Conservation (phyloP, 1,139 yeast genomes). For the Meyerozyma elateridarum region DNA sequence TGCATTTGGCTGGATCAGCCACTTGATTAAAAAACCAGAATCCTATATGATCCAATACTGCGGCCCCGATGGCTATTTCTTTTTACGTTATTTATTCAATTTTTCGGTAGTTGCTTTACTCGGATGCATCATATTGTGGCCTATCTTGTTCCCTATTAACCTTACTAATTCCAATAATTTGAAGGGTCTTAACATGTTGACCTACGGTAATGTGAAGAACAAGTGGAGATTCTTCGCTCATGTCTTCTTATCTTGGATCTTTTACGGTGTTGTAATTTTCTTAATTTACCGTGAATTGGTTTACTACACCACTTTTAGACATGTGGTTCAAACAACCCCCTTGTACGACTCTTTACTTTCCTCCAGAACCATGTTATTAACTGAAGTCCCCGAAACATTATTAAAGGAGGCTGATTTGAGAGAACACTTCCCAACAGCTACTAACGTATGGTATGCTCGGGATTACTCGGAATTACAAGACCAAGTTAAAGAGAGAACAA, state of each 20-base stretch:
- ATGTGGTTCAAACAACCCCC: conserved; percentile 66
- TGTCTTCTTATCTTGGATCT: conserved; percentile 65
- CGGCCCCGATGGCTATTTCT: conserved; percentile 87
- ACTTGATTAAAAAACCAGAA: conserved; percentile 52
- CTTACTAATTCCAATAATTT: conserved; percentile 67
- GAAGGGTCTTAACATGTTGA: conserved; percentile 52
- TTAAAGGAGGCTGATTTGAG: conserved; percentile 50
- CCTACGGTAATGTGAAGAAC: conserved; percentile 55
- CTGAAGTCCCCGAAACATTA: conserved; percentile 51
- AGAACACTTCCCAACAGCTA: conserved; percentile 55
- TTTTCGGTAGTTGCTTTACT: conserved; percentile 53
- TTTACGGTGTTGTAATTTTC: conserved; percentile 54
- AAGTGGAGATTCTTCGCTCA: conserved; percentile 66
- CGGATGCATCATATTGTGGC: conserved; percentile 67
- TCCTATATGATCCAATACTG: conserved; percentile 69
- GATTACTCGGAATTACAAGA: conserved; percentile 50
- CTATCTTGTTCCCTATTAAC: conserved; percentile 80
- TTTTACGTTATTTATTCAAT: conserved; percentile 68
- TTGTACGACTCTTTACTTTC: conserved; percentile 61
- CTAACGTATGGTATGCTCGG: conserved; percentile 59
- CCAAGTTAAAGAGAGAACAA: conserved; percentile 51
- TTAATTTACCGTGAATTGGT: conserved; percentile 68
- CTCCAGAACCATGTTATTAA: conserved; percentile 63
- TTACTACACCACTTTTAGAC: conserved; percentile 63
- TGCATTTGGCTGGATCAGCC: conserved; percentile 50